phyloP scores from a whole-genome alignment of 2,329 filamentous ascomycete genomes.

The Aspergillus sp. region DNA sequence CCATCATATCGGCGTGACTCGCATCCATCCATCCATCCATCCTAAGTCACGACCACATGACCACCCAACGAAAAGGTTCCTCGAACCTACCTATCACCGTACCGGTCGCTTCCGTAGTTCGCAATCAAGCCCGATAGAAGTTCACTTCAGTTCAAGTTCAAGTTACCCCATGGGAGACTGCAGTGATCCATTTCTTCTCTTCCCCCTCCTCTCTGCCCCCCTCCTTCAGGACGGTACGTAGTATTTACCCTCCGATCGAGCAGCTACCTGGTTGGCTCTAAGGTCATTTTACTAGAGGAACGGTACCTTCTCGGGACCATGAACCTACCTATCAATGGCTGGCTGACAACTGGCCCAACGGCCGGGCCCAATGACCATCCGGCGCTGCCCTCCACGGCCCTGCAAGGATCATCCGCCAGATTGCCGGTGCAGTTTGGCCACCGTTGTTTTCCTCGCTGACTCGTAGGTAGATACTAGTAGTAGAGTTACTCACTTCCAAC shows the following conservation, averaged over 20 bases:
- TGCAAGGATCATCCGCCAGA: constrained; percentile 20
- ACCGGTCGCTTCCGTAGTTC: neutral
- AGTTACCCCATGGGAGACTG: too few relatives aligned
- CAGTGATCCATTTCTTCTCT: neutral
- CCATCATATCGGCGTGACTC: neutral
- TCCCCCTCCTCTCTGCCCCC: neutral
- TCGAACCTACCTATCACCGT: neutral
- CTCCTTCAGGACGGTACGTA: neutral
- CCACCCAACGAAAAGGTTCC: neutral
- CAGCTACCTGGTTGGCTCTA: neutral
- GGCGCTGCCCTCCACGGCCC: constrained; percentile 5
- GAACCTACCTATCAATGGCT: neutral
- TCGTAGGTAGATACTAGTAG: neutral
- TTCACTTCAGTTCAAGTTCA: neutral
- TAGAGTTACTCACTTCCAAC: too few relatives aligned
- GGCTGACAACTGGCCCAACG: constrained; percentile 1
- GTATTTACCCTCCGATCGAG: neutral
- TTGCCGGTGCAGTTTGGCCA: constrained; percentile 15
- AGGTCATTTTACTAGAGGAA: neutral
- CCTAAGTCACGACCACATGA: neutral
- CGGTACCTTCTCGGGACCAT: neutral
- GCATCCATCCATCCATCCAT: neutral
- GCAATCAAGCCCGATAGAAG: neutral
- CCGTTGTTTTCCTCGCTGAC: neutral
- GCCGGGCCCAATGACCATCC: constrained; percentile 2